Evolutionary conservation across 495 filamentous ascomycete species (phyloP).

Genomic region (Aspergillus saccharolyticus): DNA sequence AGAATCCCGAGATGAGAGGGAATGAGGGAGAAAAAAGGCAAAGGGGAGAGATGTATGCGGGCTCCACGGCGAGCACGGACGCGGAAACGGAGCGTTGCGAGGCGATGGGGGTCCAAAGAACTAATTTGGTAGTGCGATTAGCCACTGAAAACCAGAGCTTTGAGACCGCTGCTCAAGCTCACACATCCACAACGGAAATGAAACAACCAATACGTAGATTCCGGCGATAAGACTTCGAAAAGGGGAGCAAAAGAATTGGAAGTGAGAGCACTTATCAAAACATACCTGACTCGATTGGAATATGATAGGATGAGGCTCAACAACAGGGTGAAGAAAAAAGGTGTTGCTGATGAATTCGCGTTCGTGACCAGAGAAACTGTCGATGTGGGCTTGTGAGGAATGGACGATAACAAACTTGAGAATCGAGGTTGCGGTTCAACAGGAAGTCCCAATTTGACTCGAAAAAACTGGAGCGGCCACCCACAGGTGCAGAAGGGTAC

Average conservation of each 20-base stretch:
- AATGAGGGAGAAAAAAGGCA: conserved; percentile 11
- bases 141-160: conserved; percentile 24
- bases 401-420: background rate
- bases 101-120: conserved; percentile 18
- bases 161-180: conserved; percentile 17
- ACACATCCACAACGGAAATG: conserved; percentile 15
- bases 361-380: background rate
- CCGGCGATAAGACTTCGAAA: background rate
- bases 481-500: conserved; percentile 20
- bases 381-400: conserved; percentile 1
- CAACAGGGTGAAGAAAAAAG: background rate
- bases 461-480: conserved; percentile 19
- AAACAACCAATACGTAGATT: conserved; percentile 12
- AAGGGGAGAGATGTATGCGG: conserved; percentile 21
- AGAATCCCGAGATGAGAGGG: conserved; percentile 7
- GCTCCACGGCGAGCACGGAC: conserved; percentile 23
- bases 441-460: conserved; percentile 16
- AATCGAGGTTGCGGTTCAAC: background rate
- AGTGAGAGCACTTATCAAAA: background rate
- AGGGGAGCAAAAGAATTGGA: background rate
- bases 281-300: background rate
- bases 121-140: conserved; percentile 29
- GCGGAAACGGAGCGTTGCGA: conserved; percentile 23
- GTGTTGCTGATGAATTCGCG: background rate
- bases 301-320: background rate